phyloP scores from a whole-genome alignment of 2,329 filamentous ascomycete genomes.

The Aspergillus caelatus region DNA sequence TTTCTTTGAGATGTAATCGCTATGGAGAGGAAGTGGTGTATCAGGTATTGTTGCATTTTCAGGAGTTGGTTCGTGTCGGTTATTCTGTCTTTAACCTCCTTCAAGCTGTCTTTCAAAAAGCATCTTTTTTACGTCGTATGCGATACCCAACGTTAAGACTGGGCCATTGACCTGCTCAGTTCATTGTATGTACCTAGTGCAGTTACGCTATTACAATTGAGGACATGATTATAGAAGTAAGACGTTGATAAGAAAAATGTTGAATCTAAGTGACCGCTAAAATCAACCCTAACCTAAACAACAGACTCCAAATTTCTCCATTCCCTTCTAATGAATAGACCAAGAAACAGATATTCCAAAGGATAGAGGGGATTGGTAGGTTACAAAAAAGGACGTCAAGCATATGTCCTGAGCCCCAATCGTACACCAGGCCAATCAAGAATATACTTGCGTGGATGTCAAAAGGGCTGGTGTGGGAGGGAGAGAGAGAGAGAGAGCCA shows the following conservation, averaged over 20 bases:
- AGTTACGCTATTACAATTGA: slow-evolving; percentile 5
- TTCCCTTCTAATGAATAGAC: slow-evolving; percentile 16
- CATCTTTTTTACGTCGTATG: slow-evolving; percentile 6
- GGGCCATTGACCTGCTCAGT: background rate
- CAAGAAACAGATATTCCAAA: slow-evolving; percentile 1
- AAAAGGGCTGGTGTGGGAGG: background rate
- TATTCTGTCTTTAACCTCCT: slow-evolving; percentile 6
- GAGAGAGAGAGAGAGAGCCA: background rate
- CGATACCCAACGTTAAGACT: slow-evolving; percentile 22
- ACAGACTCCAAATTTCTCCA: slow-evolving; percentile 18
- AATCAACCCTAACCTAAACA: slow-evolving; percentile 7
- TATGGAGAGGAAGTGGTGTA: background rate
- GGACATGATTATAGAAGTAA: background rate
- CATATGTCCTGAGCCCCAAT: slow-evolving; percentile 6
- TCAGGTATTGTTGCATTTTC: slow-evolving; percentile 20
- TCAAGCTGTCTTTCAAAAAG: slow-evolving; percentile 10
- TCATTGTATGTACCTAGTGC: slow-evolving; percentile 7
- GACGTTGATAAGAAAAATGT: slow-evolving; percentile 4
- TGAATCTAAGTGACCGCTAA: slow-evolving; percentile 4
- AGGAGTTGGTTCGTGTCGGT: slow-evolving; percentile 18
- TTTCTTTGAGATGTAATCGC: slow-evolving; percentile 39
- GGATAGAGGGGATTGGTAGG: background rate
- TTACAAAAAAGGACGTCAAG: background rate
- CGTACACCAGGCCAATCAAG: slow-evolving; percentile 6
- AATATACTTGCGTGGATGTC: background rate